Conservation (phyloP, 352 stramenopile species). For the Globisporangium acanthophoron region DNA sequence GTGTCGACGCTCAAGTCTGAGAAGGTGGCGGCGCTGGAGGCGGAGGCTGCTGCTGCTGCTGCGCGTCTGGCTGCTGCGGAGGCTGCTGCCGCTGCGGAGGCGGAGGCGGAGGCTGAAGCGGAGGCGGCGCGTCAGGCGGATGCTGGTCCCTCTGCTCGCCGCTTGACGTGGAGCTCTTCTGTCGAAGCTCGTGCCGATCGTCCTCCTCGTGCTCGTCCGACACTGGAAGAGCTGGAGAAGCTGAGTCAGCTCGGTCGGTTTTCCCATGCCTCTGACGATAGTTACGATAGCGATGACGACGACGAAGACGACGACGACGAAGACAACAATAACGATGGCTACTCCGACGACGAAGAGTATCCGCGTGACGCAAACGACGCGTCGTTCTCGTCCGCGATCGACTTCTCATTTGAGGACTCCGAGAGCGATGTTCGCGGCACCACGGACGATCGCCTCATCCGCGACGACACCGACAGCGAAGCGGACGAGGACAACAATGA, state of each 20-base stretch:
- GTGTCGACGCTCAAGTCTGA: conserved; percentile 7
- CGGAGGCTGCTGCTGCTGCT: conserved; percentile 3
- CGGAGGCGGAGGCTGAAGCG: conserved; percentile 11
- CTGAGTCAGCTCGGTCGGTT: conserved; percentile 13
- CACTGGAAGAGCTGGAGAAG: conserved; percentile 14
- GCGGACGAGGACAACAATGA: neutral
- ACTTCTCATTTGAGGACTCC: neutral
- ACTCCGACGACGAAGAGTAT: neutral
- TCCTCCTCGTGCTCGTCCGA: conserved; percentile 6
- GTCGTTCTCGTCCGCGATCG: neutral
- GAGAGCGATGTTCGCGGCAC: neutral
- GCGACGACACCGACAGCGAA: conserved; percentile 12
- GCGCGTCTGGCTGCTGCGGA: conserved; percentile 3
- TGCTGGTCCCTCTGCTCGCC: neutral
- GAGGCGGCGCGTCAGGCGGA: conserved; percentile 4
- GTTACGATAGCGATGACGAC: conserved; percentile 8
- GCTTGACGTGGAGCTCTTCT: neutral
- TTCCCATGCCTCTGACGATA: conserved; percentile 11
- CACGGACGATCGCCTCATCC: neutral
- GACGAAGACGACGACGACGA: conserved; percentile 10
- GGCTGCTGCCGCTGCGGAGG: neutral
- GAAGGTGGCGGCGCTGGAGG: conserved; percentile 1
- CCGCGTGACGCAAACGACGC: neutral
- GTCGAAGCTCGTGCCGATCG: neutral
- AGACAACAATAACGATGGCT: neutral